phyloP scores from a whole-genome alignment of 331 rosid genomes.

The Cydonia oblonga region DNA sequence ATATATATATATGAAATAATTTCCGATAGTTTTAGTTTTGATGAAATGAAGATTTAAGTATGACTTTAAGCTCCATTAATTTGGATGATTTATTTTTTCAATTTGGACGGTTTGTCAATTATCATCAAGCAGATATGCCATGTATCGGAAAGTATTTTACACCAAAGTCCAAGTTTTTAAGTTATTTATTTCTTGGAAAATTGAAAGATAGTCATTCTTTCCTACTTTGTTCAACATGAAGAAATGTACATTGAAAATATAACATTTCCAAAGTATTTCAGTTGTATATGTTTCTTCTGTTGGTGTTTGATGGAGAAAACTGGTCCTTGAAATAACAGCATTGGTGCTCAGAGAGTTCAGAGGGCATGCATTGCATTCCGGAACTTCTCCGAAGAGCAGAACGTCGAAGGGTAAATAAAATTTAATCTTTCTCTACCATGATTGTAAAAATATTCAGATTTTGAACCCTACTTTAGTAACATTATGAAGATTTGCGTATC shows the following conservation, averaged over 20 bases:
- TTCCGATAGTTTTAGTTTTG: neutral
- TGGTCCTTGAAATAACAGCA: conserved; percentile 34
- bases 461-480: neutral
- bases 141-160: neutral
- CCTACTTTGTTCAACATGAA: neutral
- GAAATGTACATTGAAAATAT: neutral
- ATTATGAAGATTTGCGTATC: too few relatives aligned
- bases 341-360: conserved; percentile 77
- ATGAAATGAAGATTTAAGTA: neutral
- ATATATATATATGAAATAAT: neutral
- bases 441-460: neutral
- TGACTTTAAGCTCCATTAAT: neutral
- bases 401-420: conserved; percentile 53
- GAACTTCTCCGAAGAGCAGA: conserved; percentile 38
- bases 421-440: neutral
- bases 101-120: neutral
- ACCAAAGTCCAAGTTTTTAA: neutral
- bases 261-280: neutral
- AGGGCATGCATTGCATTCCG: conserved; percentile 50
- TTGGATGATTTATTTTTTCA: neutral
- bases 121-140: neutral
- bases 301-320: conserved; percentile 1
- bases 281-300: neutral
- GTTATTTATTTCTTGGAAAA: neutral
- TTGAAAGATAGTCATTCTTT: neutral